Conservation (phyloP, 2,329 filamentous ascomycete genomes). For the Botrytis fragariae region DNA sequence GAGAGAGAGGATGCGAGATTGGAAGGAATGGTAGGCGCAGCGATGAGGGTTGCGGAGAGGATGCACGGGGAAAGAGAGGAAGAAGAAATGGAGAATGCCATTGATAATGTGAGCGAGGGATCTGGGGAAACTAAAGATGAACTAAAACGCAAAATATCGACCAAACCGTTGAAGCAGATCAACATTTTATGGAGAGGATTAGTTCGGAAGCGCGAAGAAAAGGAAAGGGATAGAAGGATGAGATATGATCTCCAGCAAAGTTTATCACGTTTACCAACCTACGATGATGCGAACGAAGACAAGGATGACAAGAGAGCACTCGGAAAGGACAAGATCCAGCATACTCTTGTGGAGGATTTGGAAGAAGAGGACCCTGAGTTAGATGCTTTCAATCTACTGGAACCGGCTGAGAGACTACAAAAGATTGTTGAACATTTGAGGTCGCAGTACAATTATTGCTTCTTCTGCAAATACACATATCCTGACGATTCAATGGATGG, state of each 20-base stretch:
- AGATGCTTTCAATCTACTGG: conserved; percentile 71
- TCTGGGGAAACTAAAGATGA: conserved; percentile 25
- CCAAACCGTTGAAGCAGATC: conserved; percentile 61
- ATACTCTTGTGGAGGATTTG: conserved; percentile 63
- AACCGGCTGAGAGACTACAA: conserved; percentile 62
- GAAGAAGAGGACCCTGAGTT: conserved; percentile 80
- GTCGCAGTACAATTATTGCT: conserved; percentile 76
- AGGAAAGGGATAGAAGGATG: conserved; percentile 65
- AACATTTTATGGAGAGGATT: conserved; percentile 79
- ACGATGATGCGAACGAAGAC: conserved; percentile 68
- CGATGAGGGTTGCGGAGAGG: conserved; percentile 84
- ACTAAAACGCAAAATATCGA: conserved; percentile 39
- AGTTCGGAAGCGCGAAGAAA: conserved; percentile 65
- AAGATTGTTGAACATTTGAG: conserved; percentile 69
- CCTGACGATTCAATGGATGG: conserved; percentile 73
- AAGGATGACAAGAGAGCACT: conserved; percentile 69
- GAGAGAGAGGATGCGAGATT: conserved; percentile 67
- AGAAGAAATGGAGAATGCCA: conserved; percentile 32
- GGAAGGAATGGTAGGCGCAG: conserved; percentile 70
- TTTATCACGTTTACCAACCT: conserved; percentile 60
- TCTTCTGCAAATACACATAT: conserved; percentile 92
- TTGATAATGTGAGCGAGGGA: conserved; percentile 24
- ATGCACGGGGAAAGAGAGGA: conserved; percentile 70
- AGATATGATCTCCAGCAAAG: conserved; percentile 65
- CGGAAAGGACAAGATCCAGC: conserved; percentile 53